Percentiles rank a stretch among this genome's conserved stretches.
phyloP scores from a whole-genome alignment of 164 flowering plant species.

The Aristolochia californica region DNA sequence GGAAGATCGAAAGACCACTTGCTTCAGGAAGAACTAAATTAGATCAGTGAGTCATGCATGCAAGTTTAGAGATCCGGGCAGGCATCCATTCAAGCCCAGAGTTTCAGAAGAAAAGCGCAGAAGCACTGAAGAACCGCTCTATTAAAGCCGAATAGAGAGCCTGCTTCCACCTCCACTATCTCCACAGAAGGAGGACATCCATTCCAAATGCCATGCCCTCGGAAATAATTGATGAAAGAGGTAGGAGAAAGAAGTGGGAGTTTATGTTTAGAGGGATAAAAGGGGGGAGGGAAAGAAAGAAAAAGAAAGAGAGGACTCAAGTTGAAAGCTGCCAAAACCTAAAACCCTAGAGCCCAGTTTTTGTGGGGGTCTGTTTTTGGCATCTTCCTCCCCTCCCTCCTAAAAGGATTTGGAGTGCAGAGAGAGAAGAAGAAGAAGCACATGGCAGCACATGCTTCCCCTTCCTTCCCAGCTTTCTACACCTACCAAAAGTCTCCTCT shows the following conservation, averaged over 20 bases:
- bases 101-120: neutral
- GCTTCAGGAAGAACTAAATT: too few species aligned
- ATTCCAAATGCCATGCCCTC: neutral
- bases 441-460: slow-evolving; percentile 33
- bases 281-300: neutral
- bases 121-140: neutral
- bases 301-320: neutral
- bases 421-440: slow-evolving; percentile 10
- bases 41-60: neutral
- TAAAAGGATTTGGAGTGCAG: neutral
- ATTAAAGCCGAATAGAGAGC: neutral
- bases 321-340: neutral
- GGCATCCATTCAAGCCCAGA: neutral
- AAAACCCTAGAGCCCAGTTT: neutral
- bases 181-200: neutral
- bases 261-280: neutral
- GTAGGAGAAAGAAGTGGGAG: neutral
- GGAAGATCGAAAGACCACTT: too few species aligned
- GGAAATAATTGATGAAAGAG: neutral
- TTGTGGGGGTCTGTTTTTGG: neutral
- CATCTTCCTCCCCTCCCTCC: neutral
- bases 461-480: slow-evolving; percentile 8
- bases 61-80: neutral
- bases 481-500: slow-evolving; percentile 13
- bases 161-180: too few species aligned